Evolutionary conservation across 1,139 yeast species (phyloP).

Genomic region (Pichia sp.): DNA sequence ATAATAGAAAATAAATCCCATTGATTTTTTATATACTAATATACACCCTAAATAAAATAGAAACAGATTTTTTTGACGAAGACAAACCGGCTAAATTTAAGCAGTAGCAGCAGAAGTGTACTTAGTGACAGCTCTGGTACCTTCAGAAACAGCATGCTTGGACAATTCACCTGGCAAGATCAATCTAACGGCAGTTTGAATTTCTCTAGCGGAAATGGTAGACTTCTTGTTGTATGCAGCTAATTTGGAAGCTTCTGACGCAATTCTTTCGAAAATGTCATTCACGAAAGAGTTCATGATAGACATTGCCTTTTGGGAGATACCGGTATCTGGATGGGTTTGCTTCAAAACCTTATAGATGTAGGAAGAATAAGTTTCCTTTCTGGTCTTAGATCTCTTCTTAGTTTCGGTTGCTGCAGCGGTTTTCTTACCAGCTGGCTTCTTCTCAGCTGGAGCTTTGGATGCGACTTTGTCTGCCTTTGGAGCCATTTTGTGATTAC

Average conservation of each 20-base stretch:
- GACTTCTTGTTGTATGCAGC: constrained; percentile 99
- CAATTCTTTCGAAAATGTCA: constrained; percentile 93
- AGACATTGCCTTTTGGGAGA: constrained; percentile 98
- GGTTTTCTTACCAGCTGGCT: constrained; percentile 96
- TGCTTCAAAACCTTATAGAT: constrained; percentile 98
- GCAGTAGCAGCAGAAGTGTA: constrained; percentile 80
- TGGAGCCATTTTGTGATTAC: constrained; percentile 64
- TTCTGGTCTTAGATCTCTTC: constrained; percentile 96
- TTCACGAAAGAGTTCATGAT: constrained; percentile 98
- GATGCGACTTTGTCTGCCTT: constrained; percentile 99
- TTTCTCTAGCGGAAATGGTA: constrained; percentile 98
- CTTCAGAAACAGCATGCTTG: constrained; percentile 98
- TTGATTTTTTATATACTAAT: constrained; percentile 26
- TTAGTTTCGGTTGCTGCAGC: constrained; percentile 72
- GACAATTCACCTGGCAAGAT: constrained; percentile 99
- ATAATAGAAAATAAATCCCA: constrained; percentile 18
- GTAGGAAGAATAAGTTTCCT: constrained; percentile 98
- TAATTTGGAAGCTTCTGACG: constrained; percentile 97
- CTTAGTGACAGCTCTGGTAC: constrained; percentile 99
- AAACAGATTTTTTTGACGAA: constrained; percentile 20
- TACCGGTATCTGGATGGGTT: constrained; percentile 99
- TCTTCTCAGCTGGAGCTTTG: constrained; percentile 97
- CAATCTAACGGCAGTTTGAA: constrained; percentile 98
- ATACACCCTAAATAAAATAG: constrained; percentile 30
- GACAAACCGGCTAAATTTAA: constrained; percentile 25